A percentile compares a stretch with the other conserved stretches of the same genome.
Conservation (phyloP, 1,284 basidiomycete species). For the Tremellales sp. region DNA sequence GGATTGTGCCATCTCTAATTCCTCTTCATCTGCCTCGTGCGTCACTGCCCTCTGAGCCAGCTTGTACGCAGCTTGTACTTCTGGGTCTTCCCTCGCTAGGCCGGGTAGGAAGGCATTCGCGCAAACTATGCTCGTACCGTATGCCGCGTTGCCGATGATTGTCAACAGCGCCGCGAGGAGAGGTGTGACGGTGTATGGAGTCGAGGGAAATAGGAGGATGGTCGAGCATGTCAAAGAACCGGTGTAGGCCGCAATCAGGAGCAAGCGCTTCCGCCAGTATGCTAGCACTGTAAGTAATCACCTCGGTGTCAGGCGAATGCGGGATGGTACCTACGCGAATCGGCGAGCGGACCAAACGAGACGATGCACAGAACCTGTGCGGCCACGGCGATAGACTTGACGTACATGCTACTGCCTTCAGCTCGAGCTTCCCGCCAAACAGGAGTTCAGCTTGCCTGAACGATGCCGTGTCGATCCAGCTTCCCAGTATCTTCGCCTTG, state of each 20-base stretch:
- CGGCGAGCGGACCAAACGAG: conserved; percentile 81
- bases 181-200: conserved; percentile 58
- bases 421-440: not conserved
- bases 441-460: conserved; percentile 62
- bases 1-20: not conserved
- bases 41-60: not conserved
- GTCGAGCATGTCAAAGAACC: conserved; percentile 64
- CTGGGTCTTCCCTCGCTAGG: conserved; percentile 59
- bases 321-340: conserved; percentile 76
- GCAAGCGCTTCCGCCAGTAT: conserved; percentile 67
- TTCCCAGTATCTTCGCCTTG: conserved; percentile 49
- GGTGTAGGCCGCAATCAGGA: conserved; percentile 66
- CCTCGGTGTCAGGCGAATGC: not conserved
- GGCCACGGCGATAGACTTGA: conserved; percentile 77
- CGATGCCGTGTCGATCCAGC: conserved; percentile 79
- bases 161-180: conserved; percentile 64
- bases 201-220: conserved; percentile 69
- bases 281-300: conserved; percentile 52
- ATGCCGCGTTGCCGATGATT: conserved; percentile 71
- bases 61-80: conserved; percentile 53
- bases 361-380: conserved; percentile 85
- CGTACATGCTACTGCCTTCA: conserved; percentile 62
- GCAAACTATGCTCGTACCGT: conserved; percentile 77
- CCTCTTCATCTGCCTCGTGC: not conserved
- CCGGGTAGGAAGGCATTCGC: conserved; percentile 83